phyloP scores from a whole-genome alignment of 257 asterid genomes.

The Pogostemon cablin region DNA sequence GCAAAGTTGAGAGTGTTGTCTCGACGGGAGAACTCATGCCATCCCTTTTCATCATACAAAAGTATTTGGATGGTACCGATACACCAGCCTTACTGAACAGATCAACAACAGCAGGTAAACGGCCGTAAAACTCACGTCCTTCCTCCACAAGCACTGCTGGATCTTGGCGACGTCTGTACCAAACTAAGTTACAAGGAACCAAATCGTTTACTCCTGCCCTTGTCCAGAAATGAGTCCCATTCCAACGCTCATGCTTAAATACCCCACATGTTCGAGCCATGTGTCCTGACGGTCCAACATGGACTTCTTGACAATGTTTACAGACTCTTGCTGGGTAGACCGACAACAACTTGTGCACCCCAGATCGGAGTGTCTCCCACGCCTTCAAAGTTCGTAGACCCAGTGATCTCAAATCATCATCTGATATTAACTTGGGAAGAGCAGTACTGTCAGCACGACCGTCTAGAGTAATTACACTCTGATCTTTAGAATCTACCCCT shows the following conservation, averaged over 20 bases:
- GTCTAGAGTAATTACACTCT: conserved; percentile 10
- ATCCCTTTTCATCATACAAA: conserved; percentile 72
- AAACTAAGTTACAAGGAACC: conserved; percentile 71
- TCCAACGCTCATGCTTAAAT: conserved; percentile 66
- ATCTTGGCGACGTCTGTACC: conserved; percentile 81
- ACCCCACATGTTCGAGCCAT: conserved; percentile 85
- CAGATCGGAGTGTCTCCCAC: conserved; percentile 73
- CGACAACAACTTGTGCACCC: conserved; percentile 65
- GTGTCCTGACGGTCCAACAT: conserved; percentile 85
- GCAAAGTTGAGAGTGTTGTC: background rate
- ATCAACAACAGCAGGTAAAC: conserved; percentile 85
- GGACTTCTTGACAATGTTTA: conserved; percentile 78
- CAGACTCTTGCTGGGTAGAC: conserved; percentile 84
- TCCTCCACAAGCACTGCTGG: conserved; percentile 59
- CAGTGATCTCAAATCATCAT: conserved; percentile 44
- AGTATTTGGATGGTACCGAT: conserved; percentile 65
- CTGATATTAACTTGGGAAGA: conserved; percentile 39
- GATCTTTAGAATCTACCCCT: conserved; percentile 52
- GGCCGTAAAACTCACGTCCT: conserved; percentile 82
- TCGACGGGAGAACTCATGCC: conserved; percentile 58
- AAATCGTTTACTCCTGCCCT: conserved; percentile 77
- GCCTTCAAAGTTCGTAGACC: conserved; percentile 65
- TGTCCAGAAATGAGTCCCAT: conserved; percentile 74
- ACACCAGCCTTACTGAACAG: conserved; percentile 85
- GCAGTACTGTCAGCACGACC: conserved; percentile 10